phyloP scores from a whole-genome alignment of 139 green algal genomes.

The Coccomyxa sp. region DNA sequence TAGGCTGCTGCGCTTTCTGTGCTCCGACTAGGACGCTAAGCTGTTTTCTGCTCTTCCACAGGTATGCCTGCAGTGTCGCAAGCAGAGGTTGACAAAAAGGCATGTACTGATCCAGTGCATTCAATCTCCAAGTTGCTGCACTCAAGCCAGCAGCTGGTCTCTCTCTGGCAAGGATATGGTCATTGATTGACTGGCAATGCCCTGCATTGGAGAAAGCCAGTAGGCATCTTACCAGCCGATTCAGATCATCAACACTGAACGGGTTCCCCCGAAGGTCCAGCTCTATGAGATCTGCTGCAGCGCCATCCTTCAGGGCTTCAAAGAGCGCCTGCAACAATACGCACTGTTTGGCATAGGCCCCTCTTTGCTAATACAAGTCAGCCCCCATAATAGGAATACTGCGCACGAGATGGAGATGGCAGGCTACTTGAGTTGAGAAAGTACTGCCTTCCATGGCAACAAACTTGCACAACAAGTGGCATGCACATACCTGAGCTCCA shows the following conservation, averaged over 20 bases:
- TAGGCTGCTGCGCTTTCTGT: slow-evolving; percentile 14
- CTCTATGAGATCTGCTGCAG: slow-evolving; percentile 48
- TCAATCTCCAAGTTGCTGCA: too few species aligned
- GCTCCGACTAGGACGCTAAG: slow-evolving; percentile 32
- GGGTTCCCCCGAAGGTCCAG: slow-evolving; percentile 55
- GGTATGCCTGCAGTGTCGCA: slow-evolving; percentile 23
- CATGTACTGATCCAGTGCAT: too few species aligned
- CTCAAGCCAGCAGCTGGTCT: too few species aligned
- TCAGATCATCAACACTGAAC: slow-evolving; percentile 17
- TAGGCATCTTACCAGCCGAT: slow-evolving; percentile 24
- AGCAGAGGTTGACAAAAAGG: too few species aligned
- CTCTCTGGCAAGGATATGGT: too few species aligned
- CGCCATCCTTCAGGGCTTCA: slow-evolving; percentile 21
- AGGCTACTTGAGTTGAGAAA: background rate
- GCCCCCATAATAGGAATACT: background rate
- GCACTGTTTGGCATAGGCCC: too few species aligned
- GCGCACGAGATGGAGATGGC: background rate
- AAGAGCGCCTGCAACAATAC: slow-evolving; percentile 34
- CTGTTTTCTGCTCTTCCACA: slow-evolving; percentile 39
- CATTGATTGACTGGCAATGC: too few species aligned
- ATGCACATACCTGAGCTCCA: slow-evolving; percentile 37
- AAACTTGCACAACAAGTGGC: background rate
- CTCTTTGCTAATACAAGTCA: background rate
- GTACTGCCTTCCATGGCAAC: background rate
- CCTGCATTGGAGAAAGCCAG: too few species aligned